Evolutionary conservation across 2,329 filamentous ascomycete species (phyloP).

Genomic region (Zasmidium citrigriseum): DNA sequence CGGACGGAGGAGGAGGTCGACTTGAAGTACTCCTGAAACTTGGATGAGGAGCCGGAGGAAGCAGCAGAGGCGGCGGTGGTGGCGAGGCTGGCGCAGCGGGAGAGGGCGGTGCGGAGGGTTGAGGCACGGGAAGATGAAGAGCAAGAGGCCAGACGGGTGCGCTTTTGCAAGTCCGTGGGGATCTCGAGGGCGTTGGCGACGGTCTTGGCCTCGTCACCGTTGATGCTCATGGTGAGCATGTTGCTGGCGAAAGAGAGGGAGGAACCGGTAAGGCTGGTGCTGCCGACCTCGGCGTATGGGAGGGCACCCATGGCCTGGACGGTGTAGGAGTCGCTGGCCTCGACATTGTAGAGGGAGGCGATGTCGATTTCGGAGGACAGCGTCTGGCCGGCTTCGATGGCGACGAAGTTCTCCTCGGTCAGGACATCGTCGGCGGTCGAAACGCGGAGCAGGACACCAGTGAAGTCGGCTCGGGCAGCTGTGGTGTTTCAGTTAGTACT

Average conservation of each 20-base stretch:
- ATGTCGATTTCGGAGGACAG: slow-evolving; percentile 57
- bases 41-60: slow-evolving; percentile 44
- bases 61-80: slow-evolving; percentile 55
- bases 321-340: slow-evolving; percentile 55
- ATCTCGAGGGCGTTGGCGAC: slow-evolving; percentile 23
- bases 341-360: slow-evolving; percentile 57
- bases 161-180: slow-evolving; percentile 44
- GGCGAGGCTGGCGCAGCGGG: slow-evolving; percentile 57
- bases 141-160: slow-evolving; percentile 54
- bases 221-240: slow-evolving; percentile 56
- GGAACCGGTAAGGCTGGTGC: slow-evolving; percentile 54
- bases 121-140: slow-evolving; percentile 20
- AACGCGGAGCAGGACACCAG: slow-evolving; percentile 56
- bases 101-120: slow-evolving; percentile 53
- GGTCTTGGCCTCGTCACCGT: slow-evolving; percentile 40
- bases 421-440: slow-evolving; percentile 43
- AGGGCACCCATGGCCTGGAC: slow-evolving; percentile 60
- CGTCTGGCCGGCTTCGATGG: slow-evolving; percentile 49
- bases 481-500: not conserved
- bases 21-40: slow-evolving; percentile 65
- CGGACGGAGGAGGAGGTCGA: slow-evolving; percentile 50
- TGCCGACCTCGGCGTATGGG: slow-evolving; percentile 55
- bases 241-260: slow-evolving; percentile 62
- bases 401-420: slow-evolving; percentile 52
- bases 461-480: slow-evolving; percentile 39